A percentile compares a stretch with the other conserved stretches of the same genome.
These are phyloP conservation scores for Parietaria judaica DNA, from an alignment of 306 rosid species.

Conservation along the genomic window DNA sequence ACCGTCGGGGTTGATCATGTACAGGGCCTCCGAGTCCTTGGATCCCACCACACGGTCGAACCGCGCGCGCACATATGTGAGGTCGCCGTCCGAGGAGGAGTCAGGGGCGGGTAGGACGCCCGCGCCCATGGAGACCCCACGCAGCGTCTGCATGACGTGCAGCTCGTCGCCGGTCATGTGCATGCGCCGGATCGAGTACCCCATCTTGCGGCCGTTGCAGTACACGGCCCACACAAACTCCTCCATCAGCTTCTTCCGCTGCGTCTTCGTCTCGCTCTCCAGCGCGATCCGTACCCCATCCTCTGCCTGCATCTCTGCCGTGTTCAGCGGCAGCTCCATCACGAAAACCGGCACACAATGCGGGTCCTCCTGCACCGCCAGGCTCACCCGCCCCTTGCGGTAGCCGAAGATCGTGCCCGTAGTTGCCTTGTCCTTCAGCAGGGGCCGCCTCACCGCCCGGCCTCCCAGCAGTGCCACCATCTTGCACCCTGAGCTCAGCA, in stretches of 20 bases:
- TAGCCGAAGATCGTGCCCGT: slow-evolving; percentile 85
- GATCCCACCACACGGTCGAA: slow-evolving; percentile 87
- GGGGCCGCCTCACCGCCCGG: slow-evolving; percentile 51
- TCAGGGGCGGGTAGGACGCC: slow-evolving; percentile 50
- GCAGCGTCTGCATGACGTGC: slow-evolving; percentile 79
- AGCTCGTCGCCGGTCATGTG: slow-evolving; percentile 75
- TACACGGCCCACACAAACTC: slow-evolving; percentile 91
- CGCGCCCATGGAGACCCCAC: slow-evolving; percentile 98
- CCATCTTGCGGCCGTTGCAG: slow-evolving; percentile 84
- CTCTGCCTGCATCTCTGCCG: slow-evolving; percentile 76
- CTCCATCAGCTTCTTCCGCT: slow-evolving; percentile 67
- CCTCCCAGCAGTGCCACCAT: slow-evolving; percentile 85
- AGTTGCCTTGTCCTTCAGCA: slow-evolving; percentile 74
- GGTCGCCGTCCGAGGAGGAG: slow-evolving; percentile 50
- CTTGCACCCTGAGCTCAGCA: slow-evolving; percentile 89
- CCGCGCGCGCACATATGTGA: slow-evolving; percentile 80
- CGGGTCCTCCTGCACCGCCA: slow-evolving; percentile 89
- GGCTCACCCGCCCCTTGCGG: slow-evolving; percentile 73
- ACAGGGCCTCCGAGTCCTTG: slow-evolving; percentile 75
- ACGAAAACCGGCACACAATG: slow-evolving; percentile 77
- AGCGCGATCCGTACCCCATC: slow-evolving; percentile 72
- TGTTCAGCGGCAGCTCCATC: slow-evolving; percentile 73
- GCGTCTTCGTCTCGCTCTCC: slow-evolving; percentile 83
- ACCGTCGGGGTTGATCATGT: slow-evolving; percentile 90
- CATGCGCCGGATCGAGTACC: slow-evolving; percentile 71